Percentiles rank a stretch among this genome's conserved stretches.
These are phyloP conservation scores for Kodamaea derodonti DNA, from an alignment of 1,139 yeast species.

Conservation along the genomic window DNA sequence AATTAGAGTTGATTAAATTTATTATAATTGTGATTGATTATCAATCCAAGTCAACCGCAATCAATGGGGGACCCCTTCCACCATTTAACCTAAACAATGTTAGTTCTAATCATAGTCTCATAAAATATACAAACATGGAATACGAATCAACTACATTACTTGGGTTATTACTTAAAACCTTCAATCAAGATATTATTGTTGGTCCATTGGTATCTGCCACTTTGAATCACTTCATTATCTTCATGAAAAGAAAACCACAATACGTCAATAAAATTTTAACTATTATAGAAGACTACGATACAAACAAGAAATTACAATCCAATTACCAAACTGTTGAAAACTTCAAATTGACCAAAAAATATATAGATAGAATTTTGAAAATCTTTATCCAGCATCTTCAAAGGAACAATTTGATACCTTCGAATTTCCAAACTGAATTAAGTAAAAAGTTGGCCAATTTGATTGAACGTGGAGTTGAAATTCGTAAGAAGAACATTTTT, in stretches of 20 bases:
- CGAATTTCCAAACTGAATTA: constrained; percentile 25
- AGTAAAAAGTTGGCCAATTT: constrained; percentile 27
- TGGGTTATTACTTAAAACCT: constrained; percentile 56
- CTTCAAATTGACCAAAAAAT: constrained; percentile 40
- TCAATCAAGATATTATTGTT: constrained; percentile 54
- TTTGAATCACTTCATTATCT: constrained; percentile 46
- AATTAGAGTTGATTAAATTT: constrained; percentile 67
- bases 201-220: constrained; percentile 56
- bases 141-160: constrained; percentile 70
- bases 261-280: constrained; percentile 41
- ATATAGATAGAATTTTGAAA: constrained; percentile 37
- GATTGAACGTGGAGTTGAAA: constrained; percentile 38
- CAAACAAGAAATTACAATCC: constrained; percentile 37
- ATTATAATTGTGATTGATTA: constrained; percentile 66
- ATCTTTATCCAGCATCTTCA: constrained; percentile 35
- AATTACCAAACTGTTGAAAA: constrained; percentile 44
- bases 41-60: constrained; percentile 53
- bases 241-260: constrained; percentile 57
- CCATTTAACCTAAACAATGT: constrained; percentile 56
- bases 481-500: constrained; percentile 39
- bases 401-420: constrained; percentile 33
- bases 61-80: constrained; percentile 12
- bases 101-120: constrained; percentile 62
- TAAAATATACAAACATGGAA: constrained; percentile 53
- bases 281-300: constrained; percentile 33